phyloP scores from a whole-genome alignment of 208 protist genomes.

The Kentomonas sorsogonicus region DNA sequence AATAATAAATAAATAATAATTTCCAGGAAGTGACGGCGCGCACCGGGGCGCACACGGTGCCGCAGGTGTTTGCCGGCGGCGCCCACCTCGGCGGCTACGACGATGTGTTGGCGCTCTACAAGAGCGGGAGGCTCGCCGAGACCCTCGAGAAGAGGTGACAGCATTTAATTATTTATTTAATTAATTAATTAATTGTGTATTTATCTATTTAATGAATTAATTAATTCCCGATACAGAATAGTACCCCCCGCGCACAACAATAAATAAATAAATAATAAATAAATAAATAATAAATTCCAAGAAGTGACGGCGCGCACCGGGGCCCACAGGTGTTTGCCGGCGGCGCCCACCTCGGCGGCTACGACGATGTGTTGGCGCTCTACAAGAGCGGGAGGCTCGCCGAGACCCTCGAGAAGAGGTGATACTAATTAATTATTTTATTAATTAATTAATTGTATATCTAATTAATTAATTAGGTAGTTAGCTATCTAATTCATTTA shows the following conservation, averaged over 20 bases:
- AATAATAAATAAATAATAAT: too few species aligned
- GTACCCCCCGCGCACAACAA: background rate
- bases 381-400: constrained; percentile 58
- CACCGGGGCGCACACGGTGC: constrained; percentile 73
- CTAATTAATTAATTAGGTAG: background rate
- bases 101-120: constrained; percentile 68
- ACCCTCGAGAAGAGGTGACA: constrained; percentile 46
- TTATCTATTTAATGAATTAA: constrained; percentile 5
- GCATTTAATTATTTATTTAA: background rate
- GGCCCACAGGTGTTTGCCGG: constrained; percentile 81
- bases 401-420: constrained; percentile 42
- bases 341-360: constrained; percentile 79
- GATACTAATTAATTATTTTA: too few species aligned
- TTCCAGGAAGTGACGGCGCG: constrained; percentile 70
- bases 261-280: background rate
- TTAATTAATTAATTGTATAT: too few species aligned
- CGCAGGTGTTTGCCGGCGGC: constrained; percentile 78
- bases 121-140: constrained; percentile 41
- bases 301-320: constrained; percentile 53
- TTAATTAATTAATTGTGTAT: too few species aligned
- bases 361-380: constrained; percentile 75
- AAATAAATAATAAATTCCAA: background rate
- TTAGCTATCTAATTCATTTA: background rate
- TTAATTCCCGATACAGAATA: background rate
- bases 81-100: constrained; percentile 85